Evolutionary conservation across 768 basidiomycete species (phyloP).

Genomic region (Boletus rex-veris): DNA sequence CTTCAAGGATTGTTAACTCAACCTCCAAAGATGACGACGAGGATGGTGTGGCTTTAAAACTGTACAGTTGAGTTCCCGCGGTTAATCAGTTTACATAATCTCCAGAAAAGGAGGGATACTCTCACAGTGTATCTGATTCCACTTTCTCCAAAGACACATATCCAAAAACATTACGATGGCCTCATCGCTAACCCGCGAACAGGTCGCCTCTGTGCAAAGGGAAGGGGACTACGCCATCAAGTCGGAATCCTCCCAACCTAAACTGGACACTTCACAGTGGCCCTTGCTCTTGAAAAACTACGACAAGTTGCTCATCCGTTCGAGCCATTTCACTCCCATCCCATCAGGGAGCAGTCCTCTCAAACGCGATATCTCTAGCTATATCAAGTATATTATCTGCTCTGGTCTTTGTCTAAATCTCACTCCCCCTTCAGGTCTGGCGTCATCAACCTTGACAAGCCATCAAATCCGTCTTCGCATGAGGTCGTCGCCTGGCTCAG

Average conservation of each 20-base stretch:
- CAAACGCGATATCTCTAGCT: conserved; percentile 87
- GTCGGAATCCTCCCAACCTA: conserved; percentile 67
- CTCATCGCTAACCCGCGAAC: conserved; percentile 50
- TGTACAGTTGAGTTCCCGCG: conserved; percentile 48
- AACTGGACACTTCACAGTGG: conserved; percentile 95
- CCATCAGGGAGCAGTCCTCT: conserved; percentile 90
- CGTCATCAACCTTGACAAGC: conserved; percentile 99
- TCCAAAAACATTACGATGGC: conserved; percentile 14
- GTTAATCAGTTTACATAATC: conserved; percentile 7
- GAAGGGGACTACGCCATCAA: conserved; percentile 79
- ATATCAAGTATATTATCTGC: conserved; percentile 69
- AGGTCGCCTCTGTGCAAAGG: conserved; percentile 72
- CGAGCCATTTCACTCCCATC: conserved; percentile 97
- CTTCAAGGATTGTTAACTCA: not conserved
- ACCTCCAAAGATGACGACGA: conserved; percentile 10
- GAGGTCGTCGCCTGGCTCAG: conserved; percentile 99
- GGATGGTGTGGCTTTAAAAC: conserved; percentile 27
- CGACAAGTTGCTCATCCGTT: conserved; percentile 92
- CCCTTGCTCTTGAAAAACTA: conserved; percentile 98
- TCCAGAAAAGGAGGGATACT: conserved; percentile 6
- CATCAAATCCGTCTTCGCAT: conserved; percentile 97
- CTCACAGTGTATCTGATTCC: conserved; percentile 18
- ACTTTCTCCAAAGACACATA: not conserved
- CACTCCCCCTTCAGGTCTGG: conserved; percentile 65
- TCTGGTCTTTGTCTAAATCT: not conserved